Percentiles rank a stretch among this genome's conserved stretches.
These are phyloP conservation scores for Irpex rosettiformis DNA, from an alignment of 1,284 basidiomycete genomes.

Conservation along the genomic window DNA sequence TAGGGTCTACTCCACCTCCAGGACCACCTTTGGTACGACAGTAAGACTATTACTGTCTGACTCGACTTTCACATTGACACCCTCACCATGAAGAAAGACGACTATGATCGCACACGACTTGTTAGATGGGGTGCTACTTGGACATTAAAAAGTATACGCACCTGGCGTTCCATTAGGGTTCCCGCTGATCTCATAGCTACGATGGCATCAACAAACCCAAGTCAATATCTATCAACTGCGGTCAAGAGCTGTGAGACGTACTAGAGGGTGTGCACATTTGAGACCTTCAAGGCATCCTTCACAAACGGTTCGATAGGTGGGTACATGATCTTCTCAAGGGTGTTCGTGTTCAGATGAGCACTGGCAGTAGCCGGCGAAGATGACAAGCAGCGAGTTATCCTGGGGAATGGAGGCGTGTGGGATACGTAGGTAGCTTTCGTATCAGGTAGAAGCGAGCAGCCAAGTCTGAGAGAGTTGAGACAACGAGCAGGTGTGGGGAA, in stretches of 20 bases:
- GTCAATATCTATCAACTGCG: not conserved
- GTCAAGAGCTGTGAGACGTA: slow-evolving; percentile 36
- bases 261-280: slow-evolving; percentile 76
- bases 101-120: slow-evolving; percentile 39
- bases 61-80: not conserved
- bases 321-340: slow-evolving; percentile 21
- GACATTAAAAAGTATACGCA: slow-evolving; percentile 30
- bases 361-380: not conserved
- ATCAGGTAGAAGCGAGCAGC: too few species aligned
- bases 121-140: not conserved
- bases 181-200: slow-evolving; percentile 78
- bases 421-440: too few species aligned
- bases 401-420: too few species aligned
- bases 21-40: slow-evolving; percentile 53
- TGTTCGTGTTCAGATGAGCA: not conserved
- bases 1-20: slow-evolving; percentile 64
- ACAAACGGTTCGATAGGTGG: slow-evolving; percentile 53
- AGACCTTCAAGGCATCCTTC: slow-evolving; percentile 67
- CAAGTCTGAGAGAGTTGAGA: not conserved
- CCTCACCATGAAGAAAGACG: slow-evolving; percentile 75
- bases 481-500: not conserved
- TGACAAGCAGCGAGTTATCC: not conserved
- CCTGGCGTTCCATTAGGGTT: slow-evolving; percentile 76
- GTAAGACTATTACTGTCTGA: not conserved
- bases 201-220: not conserved